Percentiles rank a stretch among this genome's conserved stretches.
phyloP scores from a whole-genome alignment of 1,284 basidiomycete genomes.

The Apiotrichum gracile region DNA sequence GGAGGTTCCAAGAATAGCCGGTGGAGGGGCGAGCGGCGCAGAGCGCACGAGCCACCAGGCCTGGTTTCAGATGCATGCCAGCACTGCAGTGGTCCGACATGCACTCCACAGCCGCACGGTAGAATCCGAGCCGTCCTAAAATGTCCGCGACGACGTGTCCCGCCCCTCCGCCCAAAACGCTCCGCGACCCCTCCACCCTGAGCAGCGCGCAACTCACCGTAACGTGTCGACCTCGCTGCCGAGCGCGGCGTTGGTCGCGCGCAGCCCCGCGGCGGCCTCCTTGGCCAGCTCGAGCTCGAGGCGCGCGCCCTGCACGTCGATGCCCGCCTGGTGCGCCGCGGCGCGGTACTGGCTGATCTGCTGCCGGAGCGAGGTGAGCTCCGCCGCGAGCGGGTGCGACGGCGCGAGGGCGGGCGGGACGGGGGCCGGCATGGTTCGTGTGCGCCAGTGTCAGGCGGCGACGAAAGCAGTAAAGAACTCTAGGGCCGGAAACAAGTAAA shows the following conservation, averaged over 20 bases:
- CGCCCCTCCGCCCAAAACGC: not conserved
- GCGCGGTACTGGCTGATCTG: slow-evolving; percentile 59
- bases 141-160: no score
- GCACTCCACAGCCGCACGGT: no score
- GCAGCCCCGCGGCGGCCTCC: slow-evolving; percentile 41
- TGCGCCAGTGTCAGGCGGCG: not conserved
- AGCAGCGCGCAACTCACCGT: slow-evolving; percentile 22
- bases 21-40: no score
- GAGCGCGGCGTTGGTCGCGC: slow-evolving; percentile 36
- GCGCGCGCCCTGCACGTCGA: slow-evolving; percentile 44
- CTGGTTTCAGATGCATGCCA: no score
- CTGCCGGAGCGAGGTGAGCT: slow-evolving; percentile 59
- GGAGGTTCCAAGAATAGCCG: no score
- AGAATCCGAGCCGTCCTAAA: no score
- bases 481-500: no score
- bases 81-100: no score
- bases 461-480: no score
- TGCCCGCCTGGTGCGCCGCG: slow-evolving; percentile 40
- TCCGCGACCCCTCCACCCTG: not conserved
- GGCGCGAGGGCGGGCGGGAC: slow-evolving; percentile 17
- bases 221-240: slow-evolving; percentile 34
- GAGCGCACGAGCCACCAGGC: no score
- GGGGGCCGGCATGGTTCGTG: not conserved
- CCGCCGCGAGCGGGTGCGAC: slow-evolving; percentile 58
- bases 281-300: slow-evolving; percentile 39